These are phyloP conservation scores for Scolecobasidium constrictum DNA, from an alignment of 2,329 filamentous ascomycete species.

Conservation along the genomic window DNA sequence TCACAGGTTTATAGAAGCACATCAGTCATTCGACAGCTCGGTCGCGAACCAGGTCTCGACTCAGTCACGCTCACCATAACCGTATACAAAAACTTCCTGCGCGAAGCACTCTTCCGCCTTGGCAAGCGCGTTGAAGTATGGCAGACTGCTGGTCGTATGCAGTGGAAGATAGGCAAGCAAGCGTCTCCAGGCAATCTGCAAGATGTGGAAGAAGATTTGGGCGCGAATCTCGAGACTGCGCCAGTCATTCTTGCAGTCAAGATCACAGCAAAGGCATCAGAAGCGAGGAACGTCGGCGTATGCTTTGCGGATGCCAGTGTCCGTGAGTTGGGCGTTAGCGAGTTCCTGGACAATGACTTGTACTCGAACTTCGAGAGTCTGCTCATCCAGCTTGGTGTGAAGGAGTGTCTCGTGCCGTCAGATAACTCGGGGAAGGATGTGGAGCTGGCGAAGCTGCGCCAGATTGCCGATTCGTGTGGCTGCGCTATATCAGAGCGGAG, in stretches of 20 bases:
- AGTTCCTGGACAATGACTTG: slow-evolving; percentile 52
- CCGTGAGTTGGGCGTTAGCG: slow-evolving; percentile 87
- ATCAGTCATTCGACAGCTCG: slow-evolving; percentile 83
- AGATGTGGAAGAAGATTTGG: slow-evolving; percentile 91
- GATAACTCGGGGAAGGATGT: slow-evolving; percentile 75
- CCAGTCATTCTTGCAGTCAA: slow-evolving; percentile 95
- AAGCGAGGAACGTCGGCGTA: slow-evolving; percentile 80
- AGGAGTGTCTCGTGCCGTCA: slow-evolving; percentile 78
- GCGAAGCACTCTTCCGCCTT: slow-evolving; percentile 84
- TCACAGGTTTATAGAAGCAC: slow-evolving; percentile 87
- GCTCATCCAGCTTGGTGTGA: slow-evolving; percentile 90
- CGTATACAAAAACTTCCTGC: slow-evolving; percentile 88
- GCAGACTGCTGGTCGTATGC: slow-evolving; percentile 67
- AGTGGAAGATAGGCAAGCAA: slow-evolving; percentile 86
- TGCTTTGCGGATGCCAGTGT: slow-evolving; percentile 98
- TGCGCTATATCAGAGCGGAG: slow-evolving; percentile 79
- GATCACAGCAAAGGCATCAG: slow-evolving; percentile 74
- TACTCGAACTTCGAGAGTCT: slow-evolving; percentile 97
- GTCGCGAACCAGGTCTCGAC: slow-evolving; percentile 70
- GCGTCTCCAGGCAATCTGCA: slow-evolving; percentile 94
- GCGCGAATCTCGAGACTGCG: slow-evolving; percentile 72
- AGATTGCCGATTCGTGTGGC: slow-evolving; percentile 86
- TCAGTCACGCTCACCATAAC: slow-evolving; percentile 95
- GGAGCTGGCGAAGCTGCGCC: slow-evolving; percentile 74
- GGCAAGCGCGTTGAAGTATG: slow-evolving; percentile 90